phyloP scores from a whole-genome alignment of 1,139 yeast species.

The Geotrichum klebahnii region DNA sequence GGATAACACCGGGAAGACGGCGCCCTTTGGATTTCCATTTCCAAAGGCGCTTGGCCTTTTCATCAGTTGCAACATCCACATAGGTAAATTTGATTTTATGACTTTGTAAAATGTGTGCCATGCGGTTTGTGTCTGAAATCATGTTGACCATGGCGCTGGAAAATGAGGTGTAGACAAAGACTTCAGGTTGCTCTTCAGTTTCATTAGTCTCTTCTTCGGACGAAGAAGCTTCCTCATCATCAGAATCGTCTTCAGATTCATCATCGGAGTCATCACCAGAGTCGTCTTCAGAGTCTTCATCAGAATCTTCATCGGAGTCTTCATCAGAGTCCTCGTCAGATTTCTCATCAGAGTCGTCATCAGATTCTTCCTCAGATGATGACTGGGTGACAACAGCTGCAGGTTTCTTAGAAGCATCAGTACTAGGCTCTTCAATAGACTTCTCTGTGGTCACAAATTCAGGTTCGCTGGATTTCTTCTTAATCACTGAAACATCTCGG shows the following conservation, averaged over 20 bases:
- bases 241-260: not conserved
- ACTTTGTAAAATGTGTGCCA: constrained; percentile 45
- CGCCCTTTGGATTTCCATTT: constrained; percentile 59
- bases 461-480: too few species aligned
- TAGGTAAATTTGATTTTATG: constrained; percentile 17
- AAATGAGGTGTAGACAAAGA: constrained; percentile 19
- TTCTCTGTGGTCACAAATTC: too few species aligned
- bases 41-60: constrained; percentile 19
- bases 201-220: not conserved
- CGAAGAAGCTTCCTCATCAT: constrained; percentile 1
- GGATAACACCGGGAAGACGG: constrained; percentile 81
- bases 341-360: not conserved
- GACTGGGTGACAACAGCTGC: too few species aligned
- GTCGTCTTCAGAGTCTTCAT: constrained; percentile 19
- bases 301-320: not conserved
- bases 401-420: too few species aligned
- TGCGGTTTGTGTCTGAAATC: constrained; percentile 72
- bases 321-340: not conserved
- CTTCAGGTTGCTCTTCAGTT: constrained; percentile 21
- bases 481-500: too few species aligned
- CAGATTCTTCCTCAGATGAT: too few species aligned
- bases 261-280: constrained; percentile 20
- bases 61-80: constrained; percentile 21
- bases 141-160: constrained; percentile 32
- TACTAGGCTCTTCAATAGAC: too few species aligned